Evolutionary conservation across 2,329 filamentous ascomycete species (phyloP), one percentile per base, ranked within the genome.

Genomic region (Colletotrichum shisoi): DNA sequence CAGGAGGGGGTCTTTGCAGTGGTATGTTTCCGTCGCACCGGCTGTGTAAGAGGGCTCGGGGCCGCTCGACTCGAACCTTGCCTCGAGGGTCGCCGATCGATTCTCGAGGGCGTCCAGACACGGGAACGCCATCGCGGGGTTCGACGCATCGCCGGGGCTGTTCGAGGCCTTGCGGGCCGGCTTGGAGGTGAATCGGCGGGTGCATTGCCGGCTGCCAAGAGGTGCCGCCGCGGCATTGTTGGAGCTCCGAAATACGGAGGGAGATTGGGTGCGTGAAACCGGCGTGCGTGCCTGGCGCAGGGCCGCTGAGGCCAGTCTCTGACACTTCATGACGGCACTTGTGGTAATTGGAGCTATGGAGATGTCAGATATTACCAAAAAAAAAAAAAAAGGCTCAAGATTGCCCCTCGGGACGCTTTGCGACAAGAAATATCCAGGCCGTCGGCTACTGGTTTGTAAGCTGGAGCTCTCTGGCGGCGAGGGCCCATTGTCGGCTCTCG

Each of bases 31-130:
- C 58, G 95, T 94, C n/a, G 87, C 88, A 64, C 95, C 95, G 52
- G 91, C 90, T 0, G 94, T 97, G 78, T 99, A 99, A 1, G 93
- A 93, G 0, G 95, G 95, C 75, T 99, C 95, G 1, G 94, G 94
- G 0, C 94, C 94, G 53, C 88, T 89, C 17, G 87, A 86, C 54
- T 90, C 83, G 44, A 90, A 91, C 63, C 82, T 82, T 17, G 87
- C 84, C 71, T 86, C 86, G 53, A 98, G 88, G 11, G 83, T 90
- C 5, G 91, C 91, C 0, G 94, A 92, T 70, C 90, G 89, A 42
- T 85, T 86, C 74, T 96, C 93, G 63, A 94, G 83, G 3, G 91
- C 92, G 75, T 97, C 93, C 52, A 97, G 89, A 75, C 93, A 97
- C 3, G 93, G 93, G 73, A 97, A 97, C 0, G 91, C 89, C 84